phyloP scores from a whole-genome alignment of 2,329 filamentous ascomycete genomes.

The Fusarium austroafricanum region DNA sequence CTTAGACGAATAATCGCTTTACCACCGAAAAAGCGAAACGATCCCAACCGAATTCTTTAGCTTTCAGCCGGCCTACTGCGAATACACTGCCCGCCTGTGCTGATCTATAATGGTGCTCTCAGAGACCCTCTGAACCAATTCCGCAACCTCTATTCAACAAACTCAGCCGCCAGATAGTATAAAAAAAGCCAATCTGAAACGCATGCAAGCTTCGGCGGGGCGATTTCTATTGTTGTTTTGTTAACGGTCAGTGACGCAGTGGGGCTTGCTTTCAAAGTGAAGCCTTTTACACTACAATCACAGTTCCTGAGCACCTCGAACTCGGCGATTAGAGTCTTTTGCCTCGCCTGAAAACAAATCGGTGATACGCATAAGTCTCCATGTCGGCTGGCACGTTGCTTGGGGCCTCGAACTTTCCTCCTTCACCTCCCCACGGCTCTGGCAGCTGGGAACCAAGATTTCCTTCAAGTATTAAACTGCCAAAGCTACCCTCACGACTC shows the following conservation, averaged over 20 bases:
- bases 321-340: constrained; percentile 8
- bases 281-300: constrained; percentile 9
- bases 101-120: constrained; percentile 43
- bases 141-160: constrained; percentile 28
- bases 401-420: constrained; percentile 39
- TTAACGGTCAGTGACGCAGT: constrained; percentile 6
- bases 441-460: constrained; percentile 34
- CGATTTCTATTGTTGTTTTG: constrained; percentile 22
- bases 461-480: constrained; percentile 33
- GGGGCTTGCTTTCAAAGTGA: constrained; percentile 7
- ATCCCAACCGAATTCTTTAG: constrained; percentile 18
- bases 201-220: constrained; percentile 9
- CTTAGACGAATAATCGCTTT: constrained; percentile 8
- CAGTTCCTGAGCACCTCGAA: neutral
- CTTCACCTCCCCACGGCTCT: constrained; percentile 39
- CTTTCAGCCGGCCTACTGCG: constrained; percentile 23
- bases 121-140: constrained; percentile 35
- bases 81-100: constrained; percentile 20
- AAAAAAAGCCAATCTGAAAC: constrained; percentile 6
- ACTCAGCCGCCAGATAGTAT: constrained; percentile 11
- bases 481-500: constrained; percentile 41
- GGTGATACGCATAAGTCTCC: constrained; percentile 18
- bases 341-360: constrained; percentile 4
- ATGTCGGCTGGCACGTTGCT: constrained; percentile 48
- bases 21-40: constrained; percentile 12